These are phyloP conservation scores for Fusarium camptoceras DNA, from an alignment of 2,329 filamentous ascomycete species.

Conservation along the genomic window DNA sequence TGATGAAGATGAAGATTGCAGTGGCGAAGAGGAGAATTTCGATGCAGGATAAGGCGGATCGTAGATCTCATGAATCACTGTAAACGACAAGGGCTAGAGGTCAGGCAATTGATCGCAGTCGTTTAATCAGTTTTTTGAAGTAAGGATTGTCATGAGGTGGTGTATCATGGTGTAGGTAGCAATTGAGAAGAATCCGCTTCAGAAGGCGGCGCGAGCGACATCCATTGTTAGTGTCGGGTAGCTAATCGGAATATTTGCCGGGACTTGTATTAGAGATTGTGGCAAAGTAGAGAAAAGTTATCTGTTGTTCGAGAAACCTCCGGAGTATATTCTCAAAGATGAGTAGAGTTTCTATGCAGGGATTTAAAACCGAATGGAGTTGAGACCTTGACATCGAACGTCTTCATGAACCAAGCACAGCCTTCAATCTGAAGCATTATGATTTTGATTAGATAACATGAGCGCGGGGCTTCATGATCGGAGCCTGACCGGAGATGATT, in stretches of 20 bases:
- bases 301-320: background rate
- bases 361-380: background rate
- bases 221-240: slow-evolving; percentile 41
- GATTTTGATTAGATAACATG: slow-evolving; percentile 7
- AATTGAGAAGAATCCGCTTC: slow-evolving; percentile 58
- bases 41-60: slow-evolving; percentile 3
- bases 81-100: background rate
- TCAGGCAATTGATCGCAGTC: slow-evolving; percentile 1
- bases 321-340: background rate
- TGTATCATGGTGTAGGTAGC: slow-evolving; percentile 65
- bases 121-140: slow-evolving; percentile 40
- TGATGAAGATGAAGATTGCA: background rate
- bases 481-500: slow-evolving; percentile 11
- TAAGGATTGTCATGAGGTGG: slow-evolving; percentile 62
- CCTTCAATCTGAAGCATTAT: background rate
- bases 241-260: slow-evolving; percentile 24
- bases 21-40: slow-evolving; percentile 33
- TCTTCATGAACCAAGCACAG: background rate
- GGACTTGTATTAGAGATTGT: slow-evolving; percentile 10
- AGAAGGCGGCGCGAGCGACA: slow-evolving; percentile 54
- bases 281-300: slow-evolving; percentile 22
- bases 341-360: background rate
- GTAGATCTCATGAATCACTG: background rate
- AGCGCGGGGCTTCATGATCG: slow-evolving; percentile 26
- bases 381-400: background rate